Evolutionary conservation across 768 basidiomycete genomes (phyloP).

Genomic region (Boletus sp.): DNA sequence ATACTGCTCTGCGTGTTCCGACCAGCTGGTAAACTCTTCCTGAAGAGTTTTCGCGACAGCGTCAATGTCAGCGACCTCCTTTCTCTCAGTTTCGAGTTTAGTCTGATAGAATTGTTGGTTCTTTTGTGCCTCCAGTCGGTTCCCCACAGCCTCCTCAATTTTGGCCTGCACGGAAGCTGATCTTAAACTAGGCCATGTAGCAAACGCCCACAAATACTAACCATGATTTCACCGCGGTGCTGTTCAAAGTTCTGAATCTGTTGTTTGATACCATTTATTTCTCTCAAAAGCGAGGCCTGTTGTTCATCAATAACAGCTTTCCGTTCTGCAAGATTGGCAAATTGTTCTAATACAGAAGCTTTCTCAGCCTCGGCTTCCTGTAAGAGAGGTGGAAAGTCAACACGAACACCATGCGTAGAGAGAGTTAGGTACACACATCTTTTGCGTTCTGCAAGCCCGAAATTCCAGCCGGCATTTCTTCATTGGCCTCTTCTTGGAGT

Average conservation of each 20-base stretch:
- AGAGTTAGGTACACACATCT: slow-evolving; percentile 37
- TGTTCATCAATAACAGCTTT: slow-evolving; percentile 47
- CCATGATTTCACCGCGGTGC: slow-evolving; percentile 40
- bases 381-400: slow-evolving; percentile 3
- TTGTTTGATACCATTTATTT: slow-evolving; percentile 44
- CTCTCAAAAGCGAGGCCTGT: slow-evolving; percentile 41
- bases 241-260: slow-evolving; percentile 53
- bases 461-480: slow-evolving; percentile 65
- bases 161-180: slow-evolving; percentile 37
- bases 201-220: slow-evolving; percentile 28
- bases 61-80: slow-evolving; percentile 43
- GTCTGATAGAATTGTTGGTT: slow-evolving; percentile 44
- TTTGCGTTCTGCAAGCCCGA: slow-evolving; percentile 53
- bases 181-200: not conserved
- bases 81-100: slow-evolving; percentile 52
- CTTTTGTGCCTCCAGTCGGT: slow-evolving; percentile 50
- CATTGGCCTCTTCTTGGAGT: slow-evolving; percentile 60
- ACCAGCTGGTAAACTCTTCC: slow-evolving; percentile 68
- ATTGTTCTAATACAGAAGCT: slow-evolving; percentile 45
- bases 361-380: slow-evolving; percentile 60
- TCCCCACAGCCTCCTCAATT: slow-evolving; percentile 46
- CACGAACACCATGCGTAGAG: not conserved
- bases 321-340: slow-evolving; percentile 40
- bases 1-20: slow-evolving; percentile 56
- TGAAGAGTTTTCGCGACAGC: slow-evolving; percentile 48